Percentiles rank a stretch among this genome's conserved stretches.
Conservation (phyloP, 495 filamentous ascomycete genomes). For the Aspergillus homomorphus region DNA sequence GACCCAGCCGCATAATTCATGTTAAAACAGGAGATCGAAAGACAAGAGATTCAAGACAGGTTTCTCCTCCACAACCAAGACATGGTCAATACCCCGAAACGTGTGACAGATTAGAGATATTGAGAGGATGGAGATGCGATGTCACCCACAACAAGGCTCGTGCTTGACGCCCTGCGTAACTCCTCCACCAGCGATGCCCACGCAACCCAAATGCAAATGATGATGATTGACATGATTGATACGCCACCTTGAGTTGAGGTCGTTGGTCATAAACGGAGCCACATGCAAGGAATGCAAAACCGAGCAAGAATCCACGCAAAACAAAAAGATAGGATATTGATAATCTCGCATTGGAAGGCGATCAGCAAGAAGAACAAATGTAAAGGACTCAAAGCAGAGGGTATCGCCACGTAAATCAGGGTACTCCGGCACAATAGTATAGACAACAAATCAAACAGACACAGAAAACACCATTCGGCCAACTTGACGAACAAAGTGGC, state of each 20-base stretch:
- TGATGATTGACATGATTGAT: slow-evolving; percentile 11
- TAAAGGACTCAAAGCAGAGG: slow-evolving; percentile 21
- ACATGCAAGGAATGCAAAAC: slow-evolving; percentile 4
- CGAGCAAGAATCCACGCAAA: neutral
- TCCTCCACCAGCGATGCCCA: slow-evolving; percentile 23
- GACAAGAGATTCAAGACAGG: neutral
- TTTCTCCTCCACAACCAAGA: slow-evolving; percentile 9
- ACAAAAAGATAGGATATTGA: slow-evolving; percentile 1
- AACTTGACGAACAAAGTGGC: slow-evolving; percentile 10
- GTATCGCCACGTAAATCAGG: slow-evolving; percentile 28
- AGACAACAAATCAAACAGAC: slow-evolving; percentile 14
- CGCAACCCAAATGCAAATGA: slow-evolving; percentile 19
- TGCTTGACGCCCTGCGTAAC: slow-evolving; percentile 9
- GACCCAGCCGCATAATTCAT: slow-evolving; percentile 17
- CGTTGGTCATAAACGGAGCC: neutral
- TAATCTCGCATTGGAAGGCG: slow-evolving; percentile 9
- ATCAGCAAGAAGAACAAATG: slow-evolving; percentile 12
- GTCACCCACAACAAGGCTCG: slow-evolving; percentile 9
- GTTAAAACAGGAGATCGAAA: slow-evolving; percentile 10
- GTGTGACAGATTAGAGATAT: neutral
- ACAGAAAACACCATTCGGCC: slow-evolving; percentile 16
- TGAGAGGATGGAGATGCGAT: neutral
- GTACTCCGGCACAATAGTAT: slow-evolving; percentile 10
- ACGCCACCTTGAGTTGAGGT: slow-evolving; percentile 11
- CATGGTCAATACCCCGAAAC: neutral